Percentiles rank a stretch among this genome's conserved stretches.
phyloP scores from a whole-genome alignment of 106 monocot species.

The Hemerocallis citrina region DNA sequence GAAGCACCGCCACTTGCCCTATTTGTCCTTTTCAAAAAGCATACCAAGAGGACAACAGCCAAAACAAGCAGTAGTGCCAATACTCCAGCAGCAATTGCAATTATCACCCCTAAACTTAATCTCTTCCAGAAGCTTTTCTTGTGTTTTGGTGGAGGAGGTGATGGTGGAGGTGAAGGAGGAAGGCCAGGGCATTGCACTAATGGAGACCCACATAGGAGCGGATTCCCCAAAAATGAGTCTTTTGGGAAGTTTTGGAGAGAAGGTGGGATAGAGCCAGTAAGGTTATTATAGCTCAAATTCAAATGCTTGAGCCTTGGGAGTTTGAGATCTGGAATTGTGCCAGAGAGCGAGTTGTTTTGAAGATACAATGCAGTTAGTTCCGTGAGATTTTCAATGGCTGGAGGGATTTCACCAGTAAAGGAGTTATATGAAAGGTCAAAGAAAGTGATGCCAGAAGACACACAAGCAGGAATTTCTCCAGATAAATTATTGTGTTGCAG shows the following conservation, averaged over 20 bases:
- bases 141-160: constrained; percentile 1
- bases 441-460: constrained; percentile 46
- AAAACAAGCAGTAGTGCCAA: constrained; percentile 27
- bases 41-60: constrained; percentile 20
- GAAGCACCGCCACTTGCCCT: not conserved
- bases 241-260: constrained; percentile 39
- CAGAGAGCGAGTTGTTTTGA: constrained; percentile 43
- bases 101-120: constrained; percentile 22
- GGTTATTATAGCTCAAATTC: constrained; percentile 53
- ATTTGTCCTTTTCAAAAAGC: constrained; percentile 24
- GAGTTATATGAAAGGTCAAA: constrained; percentile 87
- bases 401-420: constrained; percentile 38
- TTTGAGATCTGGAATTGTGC: constrained; percentile 31
- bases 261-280: constrained; percentile 39
- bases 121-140: constrained; percentile 18
- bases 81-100: constrained; percentile 37
- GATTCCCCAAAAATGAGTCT: constrained; percentile 39
- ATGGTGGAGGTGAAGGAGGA: constrained; percentile 19
- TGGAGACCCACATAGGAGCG: constrained; percentile 37
- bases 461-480: constrained; percentile 41
- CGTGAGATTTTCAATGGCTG: constrained; percentile 31
- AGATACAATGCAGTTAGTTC: constrained; percentile 33
- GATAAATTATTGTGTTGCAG: constrained; percentile 85
- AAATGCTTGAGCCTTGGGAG: constrained; percentile 24
- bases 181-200: constrained; percentile 13